Base-by-base conservation (phyloP, 2,329 filamentous ascomycete genomes). In the Aspergillus sp. region DNA sequence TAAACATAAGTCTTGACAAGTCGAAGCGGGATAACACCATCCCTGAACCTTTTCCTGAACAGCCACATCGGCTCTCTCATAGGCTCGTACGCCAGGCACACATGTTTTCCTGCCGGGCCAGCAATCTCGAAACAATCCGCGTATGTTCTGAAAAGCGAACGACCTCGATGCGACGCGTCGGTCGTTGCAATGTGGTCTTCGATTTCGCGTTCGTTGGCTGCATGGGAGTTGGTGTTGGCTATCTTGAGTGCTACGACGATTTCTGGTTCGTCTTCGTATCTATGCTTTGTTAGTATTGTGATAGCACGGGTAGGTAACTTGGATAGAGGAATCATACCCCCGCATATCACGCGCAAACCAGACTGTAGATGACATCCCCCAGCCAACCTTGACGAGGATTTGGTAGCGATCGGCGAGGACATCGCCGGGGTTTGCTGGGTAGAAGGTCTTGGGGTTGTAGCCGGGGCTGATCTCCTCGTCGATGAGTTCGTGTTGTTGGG, bases 331-430 rank as follows among this genome's bases (percentile, higher is more conserved):
- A 39, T 31, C 11, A 9, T 52, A 52, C 51, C 44, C 37, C 33
- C 53, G 49, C 7, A 70, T 44, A 48, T 72, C 63, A 29, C 58
- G 60, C 5, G 67, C 68, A 10, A 74, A 58, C 69, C 70, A 74
- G 12, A 71, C 66, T 0, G 69, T 74, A 5, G 68, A 73, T 6
- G 56, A 63, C 11, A 54, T 52, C 19, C 71, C 70, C 51, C 53
- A 73, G 7, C 70, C 70, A 6, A 74, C 51, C 44, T 74, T 74
- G 1, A 62, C 55, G 0, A 72, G 42, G 0, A 60, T 42, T 51
- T 74, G 62, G 41, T 62, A 75, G 4, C 56, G 48, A n/a, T 57
- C 44, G 2, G 59, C 52, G 3, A 72, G 61, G 1, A 68, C 46
- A 9, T 74, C 58, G 3, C 69, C 67, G 1, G 69, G 50, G 0